phyloP scores from a whole-genome alignment of 164 flowering plant species.

The Echeveria elegans region DNA sequence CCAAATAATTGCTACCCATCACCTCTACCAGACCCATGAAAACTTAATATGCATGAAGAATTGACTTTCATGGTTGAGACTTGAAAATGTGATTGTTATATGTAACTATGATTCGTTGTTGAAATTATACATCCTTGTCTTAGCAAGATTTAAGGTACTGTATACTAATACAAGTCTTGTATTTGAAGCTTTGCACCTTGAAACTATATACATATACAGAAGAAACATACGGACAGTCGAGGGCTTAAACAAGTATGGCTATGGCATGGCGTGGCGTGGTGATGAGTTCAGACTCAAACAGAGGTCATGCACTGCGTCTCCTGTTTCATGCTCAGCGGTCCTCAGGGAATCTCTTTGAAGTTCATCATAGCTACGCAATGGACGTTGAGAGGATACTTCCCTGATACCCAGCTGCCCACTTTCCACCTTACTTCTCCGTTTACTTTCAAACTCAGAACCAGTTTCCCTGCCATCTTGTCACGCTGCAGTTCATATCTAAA shows the following conservation, averaged over 20 bases:
- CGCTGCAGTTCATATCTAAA: background rate
- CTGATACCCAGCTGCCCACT: too few species aligned
- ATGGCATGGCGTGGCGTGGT: background rate
- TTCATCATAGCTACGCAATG: slow-evolving; percentile 6
- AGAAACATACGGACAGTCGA: too few species aligned
- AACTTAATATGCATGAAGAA: too few species aligned
- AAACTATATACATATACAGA: background rate
- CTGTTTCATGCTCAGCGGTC: slow-evolving; percentile 4
- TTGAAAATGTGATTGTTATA: background rate
- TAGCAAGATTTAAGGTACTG: background rate
- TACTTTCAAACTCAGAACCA: slow-evolving; percentile 5
- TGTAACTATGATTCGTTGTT: background rate
- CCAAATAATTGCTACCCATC: too few species aligned
- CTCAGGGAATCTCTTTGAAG: background rate
- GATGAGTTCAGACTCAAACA: background rate
- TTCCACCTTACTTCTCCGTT: background rate
- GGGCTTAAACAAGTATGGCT: background rate
- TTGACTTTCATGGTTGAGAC: too few species aligned
- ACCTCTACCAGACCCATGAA: too few species aligned
- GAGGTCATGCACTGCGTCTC: background rate
- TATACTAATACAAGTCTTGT: background rate
- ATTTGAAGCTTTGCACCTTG: background rate
- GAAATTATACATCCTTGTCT: background rate
- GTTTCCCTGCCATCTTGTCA: slow-evolving; percentile 6
- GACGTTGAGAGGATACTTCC: slow-evolving; percentile 2